Conservation (phyloP, 2,329 filamentous ascomycete genomes). For the Teratosphaeria nubilosa region DNA sequence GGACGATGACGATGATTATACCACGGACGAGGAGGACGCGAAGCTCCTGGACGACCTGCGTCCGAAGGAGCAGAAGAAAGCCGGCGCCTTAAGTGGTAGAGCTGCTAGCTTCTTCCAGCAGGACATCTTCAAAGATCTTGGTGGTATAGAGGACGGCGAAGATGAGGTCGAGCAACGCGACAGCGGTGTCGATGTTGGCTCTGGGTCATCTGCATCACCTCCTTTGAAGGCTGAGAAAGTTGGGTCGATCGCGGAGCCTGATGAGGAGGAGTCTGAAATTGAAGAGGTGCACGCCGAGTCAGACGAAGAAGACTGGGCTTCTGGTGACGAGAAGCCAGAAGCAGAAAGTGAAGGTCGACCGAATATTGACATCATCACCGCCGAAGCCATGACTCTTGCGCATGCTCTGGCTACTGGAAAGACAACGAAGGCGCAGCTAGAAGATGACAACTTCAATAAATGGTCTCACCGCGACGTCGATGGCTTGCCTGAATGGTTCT, state of each 20-base stretch:
- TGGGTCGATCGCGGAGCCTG: slow-evolving; percentile 14
- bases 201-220: slow-evolving; percentile 15
- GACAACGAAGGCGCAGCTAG: slow-evolving; percentile 65
- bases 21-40: slow-evolving; percentile 37
- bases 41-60: slow-evolving; percentile 51
- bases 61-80: slow-evolving; percentile 34
- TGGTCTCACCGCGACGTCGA: slow-evolving; percentile 83
- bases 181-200: slow-evolving; percentile 30
- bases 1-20: slow-evolving; percentile 50
- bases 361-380: slow-evolving; percentile 98
- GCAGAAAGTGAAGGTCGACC: slow-evolving; percentile 40
- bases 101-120: slow-evolving; percentile 88
- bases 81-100: slow-evolving; percentile 61
- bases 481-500: slow-evolving; percentile 92
- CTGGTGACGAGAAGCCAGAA: slow-evolving; percentile 47
- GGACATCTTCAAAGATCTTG: slow-evolving; percentile 82
- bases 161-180: slow-evolving; percentile 36
- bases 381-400: slow-evolving; percentile 95
- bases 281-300: slow-evolving; percentile 19
- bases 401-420: slow-evolving; percentile 83
- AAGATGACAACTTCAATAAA: slow-evolving; percentile 92
- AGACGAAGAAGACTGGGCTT: slow-evolving; percentile 49
- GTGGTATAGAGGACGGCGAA: slow-evolving; percentile 45
- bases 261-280: slow-evolving; percentile 22
- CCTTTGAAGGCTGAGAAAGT: slow-evolving; percentile 15